Evolutionary conservation across 1,284 basidiomycete genomes (phyloP), one percentile per base, ranked within the genome.

Genomic region (Apiotrichum gamsii): DNA sequence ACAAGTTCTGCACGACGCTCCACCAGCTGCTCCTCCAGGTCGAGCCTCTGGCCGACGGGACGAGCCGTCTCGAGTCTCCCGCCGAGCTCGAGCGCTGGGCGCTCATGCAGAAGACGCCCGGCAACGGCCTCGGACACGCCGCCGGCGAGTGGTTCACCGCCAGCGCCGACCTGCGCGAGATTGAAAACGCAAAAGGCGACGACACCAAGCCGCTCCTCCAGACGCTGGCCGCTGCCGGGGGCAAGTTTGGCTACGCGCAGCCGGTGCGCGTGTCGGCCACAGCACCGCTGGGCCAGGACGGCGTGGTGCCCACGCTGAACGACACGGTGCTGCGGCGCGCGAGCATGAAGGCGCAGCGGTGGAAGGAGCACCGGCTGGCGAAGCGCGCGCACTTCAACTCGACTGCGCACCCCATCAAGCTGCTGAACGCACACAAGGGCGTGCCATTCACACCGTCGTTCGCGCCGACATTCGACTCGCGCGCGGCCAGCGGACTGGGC

Each of bases 71-170:
- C 16, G 41, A 43, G n/a, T 25, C 9, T 15, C 8, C 39, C 15
- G 20, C 39, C 6, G 34, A n/a, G 16, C n/a, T 19, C 16, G 61
- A 67, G 45, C 52, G 62, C 38, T 70, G 68, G 68, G 65, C 60
- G 3, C 49, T 70, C 41, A 55, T 66, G 55, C 67, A 69, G 39
- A 65, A 63, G 42, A 59, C 60, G 2, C 45, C 52, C 14, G 39
- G 52, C 6, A 28, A 47, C 37, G 44, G 53, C 1, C 39, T 52
- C 11, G 44, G 51, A 4, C 39, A 42, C 1, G 41, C 51, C 2
- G 48, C 46, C 20, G 62, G 61, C 15, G 68, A 70, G 33, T 70
- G 67, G 66, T 70, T 65, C 42, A 65, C 67, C 2, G 37, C 58
- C 8, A 41, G 43, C n/a, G 66, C 58, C 16, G 61, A 70, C 44